Conservation (phyloP, 768 basidiomycete species). For the Leccinellum albellum region DNA sequence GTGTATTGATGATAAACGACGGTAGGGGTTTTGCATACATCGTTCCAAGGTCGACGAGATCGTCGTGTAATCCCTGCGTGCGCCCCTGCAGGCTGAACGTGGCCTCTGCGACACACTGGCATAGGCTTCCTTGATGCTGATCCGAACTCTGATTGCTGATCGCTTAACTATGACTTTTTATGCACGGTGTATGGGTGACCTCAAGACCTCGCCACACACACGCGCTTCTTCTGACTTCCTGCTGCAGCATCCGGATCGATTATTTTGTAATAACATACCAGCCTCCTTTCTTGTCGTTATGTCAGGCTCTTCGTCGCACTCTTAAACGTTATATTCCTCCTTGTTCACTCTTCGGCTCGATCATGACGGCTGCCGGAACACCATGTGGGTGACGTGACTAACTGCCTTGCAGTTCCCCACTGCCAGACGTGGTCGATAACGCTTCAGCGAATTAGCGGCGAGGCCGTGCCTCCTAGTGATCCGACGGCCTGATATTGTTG, state of each 20-base stretch:
- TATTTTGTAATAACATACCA: neutral
- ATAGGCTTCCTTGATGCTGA: neutral
- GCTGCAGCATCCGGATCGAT: neutral
- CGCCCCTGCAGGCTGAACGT: neutral
- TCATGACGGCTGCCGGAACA: no score
- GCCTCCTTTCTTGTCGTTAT: neutral
- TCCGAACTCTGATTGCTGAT: neutral
- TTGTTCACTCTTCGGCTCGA: neutral
- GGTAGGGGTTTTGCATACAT: constrained; percentile 56
- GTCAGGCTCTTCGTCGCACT: no score
- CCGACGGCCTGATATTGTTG: no score
- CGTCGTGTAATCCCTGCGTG: constrained; percentile 23
- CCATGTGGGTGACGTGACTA: no score
- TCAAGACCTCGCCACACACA: neutral
- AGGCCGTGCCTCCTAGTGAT: no score
- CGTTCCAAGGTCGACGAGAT: constrained; percentile 69
- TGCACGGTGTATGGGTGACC: neutral
- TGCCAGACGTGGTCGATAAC: no score
- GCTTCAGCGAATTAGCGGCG: neutral
- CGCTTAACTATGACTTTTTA: neutral
- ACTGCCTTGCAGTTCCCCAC: no score
- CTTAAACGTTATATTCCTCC: neutral
- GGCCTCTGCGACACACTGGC: neutral
- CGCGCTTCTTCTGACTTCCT: neutral
- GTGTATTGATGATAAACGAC: neutral